Evolutionary conservation across 192 early-diverging fungal species (phyloP).

Genomic region (Umbelopsis sp.): DNA sequence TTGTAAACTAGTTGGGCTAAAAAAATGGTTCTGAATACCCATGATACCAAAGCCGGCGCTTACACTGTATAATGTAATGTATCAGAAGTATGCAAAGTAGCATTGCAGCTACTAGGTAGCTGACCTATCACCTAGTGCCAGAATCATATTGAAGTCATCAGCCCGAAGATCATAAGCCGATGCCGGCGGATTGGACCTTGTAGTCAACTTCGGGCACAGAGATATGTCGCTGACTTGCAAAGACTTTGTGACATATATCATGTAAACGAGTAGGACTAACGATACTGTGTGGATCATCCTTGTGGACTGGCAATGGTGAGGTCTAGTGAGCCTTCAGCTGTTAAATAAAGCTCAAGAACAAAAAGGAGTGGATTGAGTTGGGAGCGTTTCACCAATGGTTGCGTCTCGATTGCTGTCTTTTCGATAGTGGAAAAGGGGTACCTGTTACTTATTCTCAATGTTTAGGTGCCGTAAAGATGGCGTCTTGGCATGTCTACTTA

Average conservation of each 20-base stretch:
- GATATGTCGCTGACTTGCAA: slow-evolving; percentile 1
- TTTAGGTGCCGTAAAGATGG: too few species aligned
- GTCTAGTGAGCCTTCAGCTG: too few species aligned
- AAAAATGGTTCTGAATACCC: slow-evolving; percentile 36
- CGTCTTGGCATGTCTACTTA: too few species aligned
- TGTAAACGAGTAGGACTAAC: not conserved
- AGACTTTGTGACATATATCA: not conserved
- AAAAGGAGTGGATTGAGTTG: too few species aligned
- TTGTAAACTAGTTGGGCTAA: slow-evolving; percentile 31
- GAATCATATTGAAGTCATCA: slow-evolving; percentile 58
- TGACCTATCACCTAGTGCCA: slow-evolving; percentile 57
- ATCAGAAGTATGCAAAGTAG: not conserved
- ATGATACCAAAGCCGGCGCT: slow-evolving; percentile 59
- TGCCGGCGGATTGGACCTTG: slow-evolving; percentile 27
- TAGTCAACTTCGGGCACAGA: slow-evolving; percentile 47
- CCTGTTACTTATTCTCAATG: too few species aligned
- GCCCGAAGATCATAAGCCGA: slow-evolving; percentile 51
- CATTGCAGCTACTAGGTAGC: not conserved
- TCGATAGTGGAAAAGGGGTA: too few species aligned
- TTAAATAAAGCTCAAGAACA: too few species aligned
- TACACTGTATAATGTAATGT: slow-evolving; percentile 35
- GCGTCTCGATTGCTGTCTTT: too few species aligned
- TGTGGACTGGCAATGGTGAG: too few species aligned
- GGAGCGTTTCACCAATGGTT: too few species aligned
- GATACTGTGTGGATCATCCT: not conserved